Percentiles rank a stretch among this genome's conserved stretches.
Evolutionary conservation across 2,329 filamentous ascomycete species (phyloP).

Genomic region (Gnomoniopsis smithogilvyi): DNA sequence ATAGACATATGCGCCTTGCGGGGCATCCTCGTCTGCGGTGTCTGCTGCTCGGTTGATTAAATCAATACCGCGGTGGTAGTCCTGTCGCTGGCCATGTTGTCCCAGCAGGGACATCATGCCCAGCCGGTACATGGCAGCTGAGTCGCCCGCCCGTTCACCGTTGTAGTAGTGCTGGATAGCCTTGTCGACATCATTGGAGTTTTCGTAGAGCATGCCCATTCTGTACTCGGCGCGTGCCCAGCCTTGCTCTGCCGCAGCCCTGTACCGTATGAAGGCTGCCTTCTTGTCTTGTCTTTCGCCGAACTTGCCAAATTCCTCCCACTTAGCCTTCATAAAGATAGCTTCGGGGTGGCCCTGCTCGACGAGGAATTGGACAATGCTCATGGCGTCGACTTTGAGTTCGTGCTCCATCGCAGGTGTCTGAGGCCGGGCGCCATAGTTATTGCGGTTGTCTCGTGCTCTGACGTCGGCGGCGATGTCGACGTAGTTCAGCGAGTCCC

Average conservation of each 20-base stretch:
- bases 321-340: slow-evolving; percentile 91
- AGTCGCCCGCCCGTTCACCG: slow-evolving; percentile 77
- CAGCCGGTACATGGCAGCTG: slow-evolving; percentile 79
- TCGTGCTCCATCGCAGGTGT: slow-evolving; percentile 90
- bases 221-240: slow-evolving; percentile 90
- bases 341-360: slow-evolving; percentile 92
- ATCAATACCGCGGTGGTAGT: slow-evolving; percentile 73
- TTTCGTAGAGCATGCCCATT: slow-evolving; percentile 98
- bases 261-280: slow-evolving; percentile 86
- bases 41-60: slow-evolving; percentile 81
- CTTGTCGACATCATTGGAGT: slow-evolving; percentile 86
- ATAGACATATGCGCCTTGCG: slow-evolving; percentile 91
- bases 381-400: slow-evolving; percentile 81
- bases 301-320: slow-evolving; percentile 97
- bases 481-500: slow-evolving; percentile 85
- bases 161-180: slow-evolving; percentile 87
- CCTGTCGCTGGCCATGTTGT: slow-evolving; percentile 85
- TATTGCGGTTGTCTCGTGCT: slow-evolving; percentile 53
- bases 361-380: slow-evolving; percentile 85
- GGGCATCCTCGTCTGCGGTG: slow-evolving; percentile 90
- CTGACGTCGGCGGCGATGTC: slow-evolving; percentile 79
- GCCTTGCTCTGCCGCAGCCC: slow-evolving; percentile 78
- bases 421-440: slow-evolving; percentile 53
- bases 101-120: slow-evolving; percentile 98
- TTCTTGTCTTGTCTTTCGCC: slow-evolving; percentile 88